Evolutionary conservation across 164 flowering plant genomes (phyloP), one percentile per base, ranked within the genome.

Genomic region (Tetrastigma voinierianum): DNA sequence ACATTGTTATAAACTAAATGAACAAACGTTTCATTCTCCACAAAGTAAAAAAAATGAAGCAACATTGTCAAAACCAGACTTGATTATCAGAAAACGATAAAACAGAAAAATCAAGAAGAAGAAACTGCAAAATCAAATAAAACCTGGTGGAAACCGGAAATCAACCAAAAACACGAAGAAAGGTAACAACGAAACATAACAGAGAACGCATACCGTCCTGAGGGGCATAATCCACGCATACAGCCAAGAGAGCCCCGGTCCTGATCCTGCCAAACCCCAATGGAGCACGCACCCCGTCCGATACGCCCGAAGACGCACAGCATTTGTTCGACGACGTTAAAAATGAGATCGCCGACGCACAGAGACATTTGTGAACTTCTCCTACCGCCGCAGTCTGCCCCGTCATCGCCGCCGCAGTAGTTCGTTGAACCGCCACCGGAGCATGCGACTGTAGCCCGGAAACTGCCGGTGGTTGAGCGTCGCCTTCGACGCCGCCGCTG

Each of bases 321-420:
- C 51, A 84, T 84, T 0, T 47, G 61, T 48, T 89, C 95, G 1
- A 71, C 73, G 12, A 89, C 79, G 5, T 70, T 66, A 3, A 63
- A 70, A 46, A 87, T 91, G 62, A 89, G 87, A 82, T 89, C 91
- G 4, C 95, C 95, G 0, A 89, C 95, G 68, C 87, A 89, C 65
- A 89, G 72, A 14, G 95, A 87, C 57, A 58, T 72, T 88, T 57
- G 49, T 57, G 61, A 78, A 78, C 43, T 56, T 69, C 13, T 25
- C 84, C 53, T 13, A 47, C 57, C 44, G 63, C 59, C 46, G 61
- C 59, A 57, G 55, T 48, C 2, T 67, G 40, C 16, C 49, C 47
- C 7, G 55, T 23, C 19, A 7, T 53, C 20, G 57, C 40, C 63
- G 46, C 52, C 15, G 21, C 48, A 12, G 62, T 0, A 6, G 57